Evolutionary conservation across 441 rosid species (phyloP).

Genomic region (Hura crepitans): DNA sequence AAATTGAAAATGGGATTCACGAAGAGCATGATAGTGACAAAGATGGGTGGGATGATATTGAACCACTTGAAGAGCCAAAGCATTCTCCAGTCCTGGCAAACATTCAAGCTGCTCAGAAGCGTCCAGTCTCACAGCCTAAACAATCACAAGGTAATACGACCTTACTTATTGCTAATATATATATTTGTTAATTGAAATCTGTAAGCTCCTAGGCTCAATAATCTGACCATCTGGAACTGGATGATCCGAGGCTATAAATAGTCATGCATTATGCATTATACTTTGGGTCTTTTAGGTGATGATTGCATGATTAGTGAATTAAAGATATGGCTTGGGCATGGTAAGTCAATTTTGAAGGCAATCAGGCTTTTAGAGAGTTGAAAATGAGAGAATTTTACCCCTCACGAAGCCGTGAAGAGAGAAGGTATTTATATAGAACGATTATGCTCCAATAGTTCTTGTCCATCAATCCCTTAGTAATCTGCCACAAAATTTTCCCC

Average conservation of each 20-base stretch:
- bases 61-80: constrained; percentile 88
- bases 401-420: not conserved
- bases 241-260: not conserved
- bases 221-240: not conserved
- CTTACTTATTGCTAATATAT: not conserved
- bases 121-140: constrained; percentile 69
- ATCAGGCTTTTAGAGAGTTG: not conserved
- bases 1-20: constrained; percentile 72
- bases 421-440: not conserved
- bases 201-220: not conserved
- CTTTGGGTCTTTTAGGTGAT: not conserved
- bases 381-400: not conserved
- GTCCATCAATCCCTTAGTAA: no score
- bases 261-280: not conserved
- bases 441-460: not conserved
- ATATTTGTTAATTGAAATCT: not conserved
- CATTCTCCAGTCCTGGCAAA: constrained; percentile 70
- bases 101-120: constrained; percentile 95
- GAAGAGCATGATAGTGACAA: constrained; percentile 68
- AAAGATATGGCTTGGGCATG: not conserved
- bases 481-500: no score
- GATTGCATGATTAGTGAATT: not conserved
- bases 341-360: not conserved
- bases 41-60: constrained; percentile 97
- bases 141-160: constrained; percentile 56